Evolutionary conservation across 768 basidiomycete species (phyloP).

Genomic region (Suillus paluster): DNA sequence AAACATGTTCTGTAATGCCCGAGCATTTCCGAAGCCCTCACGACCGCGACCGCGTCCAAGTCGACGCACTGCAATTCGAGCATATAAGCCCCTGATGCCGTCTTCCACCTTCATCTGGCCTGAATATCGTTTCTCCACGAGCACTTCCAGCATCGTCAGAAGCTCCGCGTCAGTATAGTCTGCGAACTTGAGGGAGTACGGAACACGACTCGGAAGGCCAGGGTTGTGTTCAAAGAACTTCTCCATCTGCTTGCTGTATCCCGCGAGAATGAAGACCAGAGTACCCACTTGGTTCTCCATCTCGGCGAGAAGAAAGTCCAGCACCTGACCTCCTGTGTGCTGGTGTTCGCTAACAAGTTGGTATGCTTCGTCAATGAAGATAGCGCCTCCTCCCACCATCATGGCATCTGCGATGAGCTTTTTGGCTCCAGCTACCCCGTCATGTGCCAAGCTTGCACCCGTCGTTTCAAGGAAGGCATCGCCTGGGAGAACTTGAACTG

Average conservation of each 20-base stretch:
- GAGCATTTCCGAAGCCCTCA: slow-evolving; percentile 70
- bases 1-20: slow-evolving; percentile 58
- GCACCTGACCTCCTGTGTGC: slow-evolving; percentile 55
- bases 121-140: slow-evolving; percentile 47
- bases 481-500: slow-evolving; percentile 56
- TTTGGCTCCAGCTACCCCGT: slow-evolving; percentile 59
- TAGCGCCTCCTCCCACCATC: slow-evolving; percentile 59
- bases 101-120: slow-evolving; percentile 60
- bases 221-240: slow-evolving; percentile 79
- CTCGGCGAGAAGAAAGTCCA: slow-evolving; percentile 72
- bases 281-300: slow-evolving; percentile 73
- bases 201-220: slow-evolving; percentile 67
- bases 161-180: slow-evolving; percentile 66
- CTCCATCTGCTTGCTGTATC: slow-evolving; percentile 75
- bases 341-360: slow-evolving; percentile 58
- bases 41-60: slow-evolving; percentile 62
- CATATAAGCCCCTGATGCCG: slow-evolving; percentile 56
- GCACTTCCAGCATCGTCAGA: slow-evolving; percentile 53
- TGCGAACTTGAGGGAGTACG: slow-evolving; percentile 57
- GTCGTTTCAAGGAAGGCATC: slow-evolving; percentile 62
- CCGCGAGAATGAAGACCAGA: slow-evolving; percentile 71
- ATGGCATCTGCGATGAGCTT: slow-evolving; percentile 51
- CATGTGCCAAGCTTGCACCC: slow-evolving; percentile 60
- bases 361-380: slow-evolving; percentile 77
- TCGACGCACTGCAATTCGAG: slow-evolving; percentile 57